Evolutionary conservation across 345 rosid species (phyloP), one percentile per base, ranked within the genome.

Genomic region (Sisymbrium irio): DNA sequence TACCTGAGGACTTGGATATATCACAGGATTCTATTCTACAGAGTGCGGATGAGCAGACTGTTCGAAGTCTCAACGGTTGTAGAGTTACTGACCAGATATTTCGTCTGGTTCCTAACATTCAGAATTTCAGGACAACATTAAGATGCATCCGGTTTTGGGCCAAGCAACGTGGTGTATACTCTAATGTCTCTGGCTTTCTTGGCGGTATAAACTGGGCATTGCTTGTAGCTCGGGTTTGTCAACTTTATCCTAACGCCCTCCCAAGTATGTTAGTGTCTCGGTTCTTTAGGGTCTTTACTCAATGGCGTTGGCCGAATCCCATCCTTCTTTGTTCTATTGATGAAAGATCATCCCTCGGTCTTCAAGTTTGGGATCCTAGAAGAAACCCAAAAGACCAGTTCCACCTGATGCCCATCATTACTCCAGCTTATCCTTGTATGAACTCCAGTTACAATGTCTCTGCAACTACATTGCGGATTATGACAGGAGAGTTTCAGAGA

Each of bases 181-280:
- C 99, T 67, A 95, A 95, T 83, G 99, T 95, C 81, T 45, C 97
- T 30, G 97, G 99, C 35, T 95, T 95, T 87, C 97, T 92, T 72
- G 99, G 99, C 74, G 99, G 99, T 77, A 84, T 95, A 76, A 95
- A 95, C 41, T 92, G 96, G 97, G 97, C 97, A 28, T 80, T 95
- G 84, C 99, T 95, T 75, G 97, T 92, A 61, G 99, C 97, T 77
- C 93, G 99, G 62, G 88, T 95, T 76, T 95, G 97, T 83, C 99
- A 95, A 71, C 84, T 95, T 62, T 95, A 86, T 79, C 99, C 99
- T 53, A 95, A 95, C 81, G 99, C 97, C 18, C 82, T 86, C 41
- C 97, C 97, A 62, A 92, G 83, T 73, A 89, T 92, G 97, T 32
- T 95, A 64, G 93, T 85, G 36, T 83, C 97, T 81, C 90, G 97